These are phyloP conservation scores for Peronosclerospora sorghi DNA, from an alignment of 352 stramenopile genomes.

Conservation along the genomic window DNA sequence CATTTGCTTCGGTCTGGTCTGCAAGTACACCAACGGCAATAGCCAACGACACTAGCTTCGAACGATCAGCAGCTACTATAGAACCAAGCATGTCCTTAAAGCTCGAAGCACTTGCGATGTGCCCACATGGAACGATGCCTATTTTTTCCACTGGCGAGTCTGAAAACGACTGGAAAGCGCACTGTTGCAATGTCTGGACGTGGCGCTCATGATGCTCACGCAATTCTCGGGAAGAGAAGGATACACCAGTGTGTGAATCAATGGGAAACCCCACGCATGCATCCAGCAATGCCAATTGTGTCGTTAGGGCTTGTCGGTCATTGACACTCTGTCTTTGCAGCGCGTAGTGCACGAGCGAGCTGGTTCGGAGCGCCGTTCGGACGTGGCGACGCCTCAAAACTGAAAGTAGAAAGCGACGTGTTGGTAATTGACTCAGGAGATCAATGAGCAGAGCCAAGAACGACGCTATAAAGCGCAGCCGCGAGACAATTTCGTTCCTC, in stretches of 20 bases:
- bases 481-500: constrained; percentile 10
- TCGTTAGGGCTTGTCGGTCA: constrained; percentile 34
- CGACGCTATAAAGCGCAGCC: constrained; percentile 38
- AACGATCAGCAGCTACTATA: constrained; percentile 24
- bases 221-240: constrained; percentile 39
- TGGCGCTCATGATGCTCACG: constrained; percentile 32
- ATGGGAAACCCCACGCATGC: constrained; percentile 69
- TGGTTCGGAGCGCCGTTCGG: constrained; percentile 25
- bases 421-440: constrained; percentile 82
- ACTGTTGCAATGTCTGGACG: constrained; percentile 69
- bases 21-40: constrained; percentile 39
- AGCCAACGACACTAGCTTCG: constrained; percentile 24
- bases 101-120: constrained; percentile 29
- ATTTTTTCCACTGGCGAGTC: constrained; percentile 44
- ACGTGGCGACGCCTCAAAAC: constrained; percentile 63
- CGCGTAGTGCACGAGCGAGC: constrained; percentile 27
- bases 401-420: constrained; percentile 72
- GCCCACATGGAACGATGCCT: constrained; percentile 40
- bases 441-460: constrained; percentile 79
- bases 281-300: constrained; percentile 60
- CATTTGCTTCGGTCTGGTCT: constrained; percentile 21
- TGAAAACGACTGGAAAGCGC: constrained; percentile 33
- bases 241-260: constrained; percentile 70
- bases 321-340: constrained; percentile 23
- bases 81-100: constrained; percentile 34